Conservation (phyloP, 2,329 filamentous ascomycete genomes). For the Escovopsis sp. region DNA sequence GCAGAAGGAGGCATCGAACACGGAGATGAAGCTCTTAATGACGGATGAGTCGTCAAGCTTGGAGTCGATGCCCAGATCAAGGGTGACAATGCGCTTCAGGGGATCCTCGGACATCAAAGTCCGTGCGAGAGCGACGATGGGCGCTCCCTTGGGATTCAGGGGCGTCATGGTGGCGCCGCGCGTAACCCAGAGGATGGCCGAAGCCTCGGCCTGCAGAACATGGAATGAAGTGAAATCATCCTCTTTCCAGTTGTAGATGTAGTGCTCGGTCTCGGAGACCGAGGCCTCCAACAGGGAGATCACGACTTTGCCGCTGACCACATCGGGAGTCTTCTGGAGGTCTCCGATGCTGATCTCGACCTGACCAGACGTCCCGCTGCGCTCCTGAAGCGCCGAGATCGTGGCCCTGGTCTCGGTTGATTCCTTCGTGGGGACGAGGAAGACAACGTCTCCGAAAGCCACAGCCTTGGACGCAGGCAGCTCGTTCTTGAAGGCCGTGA, state of each 20-base stretch:
- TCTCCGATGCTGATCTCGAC: not conserved
- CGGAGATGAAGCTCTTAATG: slow-evolving; percentile 9
- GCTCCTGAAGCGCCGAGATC: not conserved
- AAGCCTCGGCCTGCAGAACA: slow-evolving; percentile 19
- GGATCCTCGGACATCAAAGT: slow-evolving; percentile 34
- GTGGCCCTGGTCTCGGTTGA: not conserved
- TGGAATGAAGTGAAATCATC: slow-evolving; percentile 26
- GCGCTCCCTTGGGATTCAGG: slow-evolving; percentile 20
- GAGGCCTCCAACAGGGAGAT: slow-evolving; percentile 33
- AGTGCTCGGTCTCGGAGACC: slow-evolving; percentile 7
- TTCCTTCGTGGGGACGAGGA: not conserved
- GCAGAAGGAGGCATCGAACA: slow-evolving; percentile 13
- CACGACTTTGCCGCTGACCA: slow-evolving; percentile 15
- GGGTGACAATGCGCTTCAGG: slow-evolving; percentile 24
- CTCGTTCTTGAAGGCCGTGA: not conserved
- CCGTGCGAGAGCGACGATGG: slow-evolving; percentile 30
- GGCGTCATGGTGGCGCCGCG: slow-evolving; percentile 23
- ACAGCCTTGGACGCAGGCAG: not conserved
- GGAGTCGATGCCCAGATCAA: slow-evolving; percentile 23
- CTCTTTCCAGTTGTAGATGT: slow-evolving; percentile 24
- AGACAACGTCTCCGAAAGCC: not conserved
- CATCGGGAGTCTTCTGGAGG: slow-evolving; percentile 5
- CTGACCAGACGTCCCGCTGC: too few relatives aligned
- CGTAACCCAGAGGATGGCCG: slow-evolving; percentile 33
- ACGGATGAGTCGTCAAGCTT: slow-evolving; percentile 6